Base-by-base conservation (phyloP, 805 yeast species). In the Saturnispora gosingensis region DNA sequence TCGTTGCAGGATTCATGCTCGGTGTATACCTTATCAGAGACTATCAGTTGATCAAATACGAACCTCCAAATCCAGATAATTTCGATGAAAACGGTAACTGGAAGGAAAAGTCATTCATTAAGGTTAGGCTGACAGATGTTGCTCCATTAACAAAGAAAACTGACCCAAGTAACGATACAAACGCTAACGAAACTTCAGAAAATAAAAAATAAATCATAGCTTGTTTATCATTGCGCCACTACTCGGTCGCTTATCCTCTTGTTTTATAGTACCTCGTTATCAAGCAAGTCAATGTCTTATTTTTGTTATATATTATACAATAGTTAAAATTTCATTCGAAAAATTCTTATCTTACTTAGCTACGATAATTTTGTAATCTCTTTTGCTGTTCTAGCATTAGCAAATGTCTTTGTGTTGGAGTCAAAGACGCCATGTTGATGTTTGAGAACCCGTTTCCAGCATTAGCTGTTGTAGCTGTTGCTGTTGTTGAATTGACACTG, bases 131-230 rank as follows among this genome's bases (percentile, higher is more conserved):
- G 48, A 61, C 66, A 27, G 70, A 69, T 38, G 67, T 69, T 48
- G 66, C 66, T 20, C 74, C 75, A 0, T 53, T 73, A 25, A 67
- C 70, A 46, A 56, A 72, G 52, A 73, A 67, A 43, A 70, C 72
- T 0, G 70, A 67, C 39, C 70, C 50, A 4, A 52, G 46, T 35
- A 60, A 58, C 32, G 52, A 54, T 15, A 43, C 53, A 7, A 24
- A 54, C 50, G 54, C 42, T 27, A 52, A 53, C 39, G 34, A 30
- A 30, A 30, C 15, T 30, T 4, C 34, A 11, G 34, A 30, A 30
- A 30, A 30, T 30, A 45, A 48, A 32, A 39, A 52, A 38, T 46
- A 47, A 24, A 0, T 18, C 25, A 34, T n/a, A 15, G 9, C 16
- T 16, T 44, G 32, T 45, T 45, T 13, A 35, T 2, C 20, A 22